These are phyloP conservation scores for Sclerotinia glacialis DNA, from an alignment of 2,329 filamentous ascomycete species.

Conservation along the genomic window DNA sequence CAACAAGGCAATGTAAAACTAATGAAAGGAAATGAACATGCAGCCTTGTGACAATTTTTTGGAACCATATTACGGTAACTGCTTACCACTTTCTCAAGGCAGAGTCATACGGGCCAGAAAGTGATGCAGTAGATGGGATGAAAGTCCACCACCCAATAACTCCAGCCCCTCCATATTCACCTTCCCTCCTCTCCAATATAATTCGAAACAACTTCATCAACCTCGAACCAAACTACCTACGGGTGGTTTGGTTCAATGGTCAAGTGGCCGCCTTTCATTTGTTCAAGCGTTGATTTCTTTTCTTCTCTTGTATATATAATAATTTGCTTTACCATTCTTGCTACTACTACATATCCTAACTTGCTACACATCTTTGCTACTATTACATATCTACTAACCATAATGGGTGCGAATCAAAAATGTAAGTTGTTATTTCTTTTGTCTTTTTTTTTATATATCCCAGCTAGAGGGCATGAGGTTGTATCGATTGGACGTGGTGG, in stretches of 20 bases:
- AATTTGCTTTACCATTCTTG: background rate
- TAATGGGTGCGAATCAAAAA: background rate
- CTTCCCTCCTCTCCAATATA: background rate
- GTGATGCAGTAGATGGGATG: background rate
- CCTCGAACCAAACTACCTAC: background rate
- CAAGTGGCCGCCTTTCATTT: background rate
- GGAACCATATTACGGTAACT: background rate
- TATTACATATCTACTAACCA: background rate
- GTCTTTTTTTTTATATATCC: background rate
- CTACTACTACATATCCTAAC: too few relatives aligned
- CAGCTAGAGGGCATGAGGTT: background rate
- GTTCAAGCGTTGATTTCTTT: background rate
- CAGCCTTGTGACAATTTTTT: background rate
- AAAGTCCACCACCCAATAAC: background rate
- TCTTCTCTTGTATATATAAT: background rate
- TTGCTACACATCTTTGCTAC: too few relatives aligned
- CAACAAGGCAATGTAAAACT: background rate
- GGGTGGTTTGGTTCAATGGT: background rate
- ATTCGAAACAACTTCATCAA: background rate
- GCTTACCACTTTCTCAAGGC: background rate
- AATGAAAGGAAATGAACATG: background rate
- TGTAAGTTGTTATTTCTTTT: conserved; percentile 15
- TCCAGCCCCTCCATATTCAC: background rate
- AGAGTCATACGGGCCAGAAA: background rate
- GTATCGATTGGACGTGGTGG: background rate